A percentile compares a stretch with the other conserved stretches of the same genome.
phyloP scores from a whole-genome alignment of 148 eudicot genomes.

The Silene conica region DNA sequence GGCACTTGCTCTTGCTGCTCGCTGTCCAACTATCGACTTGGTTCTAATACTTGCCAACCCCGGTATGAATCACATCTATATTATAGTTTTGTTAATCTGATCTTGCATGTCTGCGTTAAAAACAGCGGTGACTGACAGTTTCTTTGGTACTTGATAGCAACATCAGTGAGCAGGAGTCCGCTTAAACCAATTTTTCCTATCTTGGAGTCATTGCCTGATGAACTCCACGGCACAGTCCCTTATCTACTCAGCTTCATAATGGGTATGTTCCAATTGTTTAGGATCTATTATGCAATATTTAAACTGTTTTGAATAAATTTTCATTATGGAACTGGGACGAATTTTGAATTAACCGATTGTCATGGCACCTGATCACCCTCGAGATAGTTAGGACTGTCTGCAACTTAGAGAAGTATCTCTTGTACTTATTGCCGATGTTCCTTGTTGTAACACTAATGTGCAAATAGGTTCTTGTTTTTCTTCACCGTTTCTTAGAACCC shows the following conservation, averaged over 20 bases:
- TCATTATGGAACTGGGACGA: neutral
- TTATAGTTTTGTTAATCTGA: neutral
- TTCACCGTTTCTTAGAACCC: neutral
- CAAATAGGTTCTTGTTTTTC: neutral
- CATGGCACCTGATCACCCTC: neutral
- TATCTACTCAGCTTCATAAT: constrained; percentile 86
- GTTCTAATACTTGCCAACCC: constrained; percentile 88
- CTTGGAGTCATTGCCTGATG: constrained; percentile 69
- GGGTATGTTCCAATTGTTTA: constrained; percentile 46
- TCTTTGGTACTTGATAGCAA: constrained; percentile 48
- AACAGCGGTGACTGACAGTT: constrained; percentile 7
- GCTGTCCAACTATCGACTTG: constrained; percentile 73
- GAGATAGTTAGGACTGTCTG: neutral
- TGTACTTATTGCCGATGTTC: neutral
- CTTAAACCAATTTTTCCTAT: constrained; percentile 78
- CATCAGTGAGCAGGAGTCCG: constrained; percentile 81
- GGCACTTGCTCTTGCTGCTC: constrained; percentile 92
- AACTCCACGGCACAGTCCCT: constrained; percentile 67
- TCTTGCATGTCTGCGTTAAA: neutral
- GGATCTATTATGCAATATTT: neutral
- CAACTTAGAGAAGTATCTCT: neutral
- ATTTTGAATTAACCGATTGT: neutral
- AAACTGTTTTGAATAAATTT: neutral
- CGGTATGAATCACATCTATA: constrained; percentile 44
- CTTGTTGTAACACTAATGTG: neutral